These are phyloP conservation scores for Kluyveromyces sp. DNA, from an alignment of 1,139 yeast species.

Conservation along the genomic window DNA sequence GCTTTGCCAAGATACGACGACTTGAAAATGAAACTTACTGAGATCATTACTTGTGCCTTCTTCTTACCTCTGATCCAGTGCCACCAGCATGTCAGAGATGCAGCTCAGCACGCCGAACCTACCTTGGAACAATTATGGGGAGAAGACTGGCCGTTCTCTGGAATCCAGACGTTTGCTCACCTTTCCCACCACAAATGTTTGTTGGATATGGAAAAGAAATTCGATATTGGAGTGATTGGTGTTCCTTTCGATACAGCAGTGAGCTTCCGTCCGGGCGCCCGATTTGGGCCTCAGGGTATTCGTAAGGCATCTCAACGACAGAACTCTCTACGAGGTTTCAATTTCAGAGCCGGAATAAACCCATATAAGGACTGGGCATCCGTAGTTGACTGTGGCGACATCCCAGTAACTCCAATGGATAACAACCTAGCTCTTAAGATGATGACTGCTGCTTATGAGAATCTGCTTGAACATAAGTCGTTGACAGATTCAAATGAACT, in stretches of 20 bases:
- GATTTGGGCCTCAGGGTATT: conserved; percentile 75
- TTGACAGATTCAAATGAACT: conserved; percentile 13
- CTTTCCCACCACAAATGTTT: conserved; percentile 54
- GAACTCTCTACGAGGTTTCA: conserved; percentile 57
- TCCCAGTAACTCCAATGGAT: conserved; percentile 75
- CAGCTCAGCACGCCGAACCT: neutral
- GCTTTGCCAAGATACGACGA: too few relatives aligned
- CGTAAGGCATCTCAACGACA: conserved; percentile 71
- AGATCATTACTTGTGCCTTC: too few relatives aligned
- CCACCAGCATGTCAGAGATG: neutral
- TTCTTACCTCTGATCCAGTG: neutral
- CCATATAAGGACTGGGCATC: conserved; percentile 66
- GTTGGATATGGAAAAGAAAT: conserved; percentile 39
- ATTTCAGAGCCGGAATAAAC: conserved; percentile 54
- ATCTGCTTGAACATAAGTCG: conserved; percentile 38
- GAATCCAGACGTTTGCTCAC: conserved; percentile 70
- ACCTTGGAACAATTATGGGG: conserved; percentile 52
- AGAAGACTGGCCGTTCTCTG: conserved; percentile 60
- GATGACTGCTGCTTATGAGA: conserved; percentile 63
- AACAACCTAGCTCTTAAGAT: conserved; percentile 60
- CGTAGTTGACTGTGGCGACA: conserved; percentile 72
- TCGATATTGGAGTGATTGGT: conserved; percentile 62
- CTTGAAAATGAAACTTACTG: too few relatives aligned
- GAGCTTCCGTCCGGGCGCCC: conserved; percentile 59
- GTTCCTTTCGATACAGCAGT: conserved; percentile 58